Evolutionary conservation across 1,284 basidiomycete genomes (phyloP).

Genomic region (Ustilago trichophora): DNA sequence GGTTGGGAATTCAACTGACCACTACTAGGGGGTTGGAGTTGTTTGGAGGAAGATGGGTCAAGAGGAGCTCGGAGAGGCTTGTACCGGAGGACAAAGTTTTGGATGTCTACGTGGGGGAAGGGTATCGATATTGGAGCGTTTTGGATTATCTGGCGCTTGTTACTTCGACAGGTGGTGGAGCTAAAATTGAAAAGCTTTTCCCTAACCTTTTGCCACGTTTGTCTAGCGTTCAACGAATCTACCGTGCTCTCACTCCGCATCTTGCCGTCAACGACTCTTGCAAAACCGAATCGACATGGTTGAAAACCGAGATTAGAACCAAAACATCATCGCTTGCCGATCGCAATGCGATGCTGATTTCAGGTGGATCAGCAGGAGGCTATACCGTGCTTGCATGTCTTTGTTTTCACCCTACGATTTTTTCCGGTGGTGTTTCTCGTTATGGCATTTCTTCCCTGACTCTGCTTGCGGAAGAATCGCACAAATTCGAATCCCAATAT

Average conservation of each 20-base stretch:
- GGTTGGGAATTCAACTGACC: conserved; percentile 52
- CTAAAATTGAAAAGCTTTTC: conserved; percentile 13
- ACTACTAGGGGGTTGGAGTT: conserved; percentile 40
- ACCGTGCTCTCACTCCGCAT: conserved; percentile 23
- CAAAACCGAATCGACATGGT: too few relatives aligned
- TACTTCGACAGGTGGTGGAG: conserved; percentile 4
- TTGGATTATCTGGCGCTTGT: conserved; percentile 52
- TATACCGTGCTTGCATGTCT: conserved; percentile 73
- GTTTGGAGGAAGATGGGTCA: neutral
- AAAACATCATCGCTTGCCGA: conserved; percentile 21
- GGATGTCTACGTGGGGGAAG: conserved; percentile 54
- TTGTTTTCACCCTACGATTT: conserved; percentile 32
- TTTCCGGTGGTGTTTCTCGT: conserved; percentile 31
- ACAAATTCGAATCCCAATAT: conserved; percentile 76
- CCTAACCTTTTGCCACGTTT: conserved; percentile 44
- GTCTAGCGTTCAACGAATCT: conserved; percentile 25
- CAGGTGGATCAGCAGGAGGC: conserved; percentile 71
- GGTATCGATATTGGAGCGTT: conserved; percentile 46
- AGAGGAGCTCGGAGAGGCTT: conserved; percentile 4
- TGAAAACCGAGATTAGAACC: too few relatives aligned
- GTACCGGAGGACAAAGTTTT: conserved; percentile 55
- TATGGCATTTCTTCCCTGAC: conserved; percentile 41
- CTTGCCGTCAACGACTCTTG: conserved; percentile 5
- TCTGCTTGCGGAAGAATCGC: conserved; percentile 68
- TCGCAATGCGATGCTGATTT: conserved; percentile 29